These are phyloP conservation scores for Choiromyces venosus DNA, from an alignment of 495 filamentous ascomycete species.

Conservation along the genomic window DNA sequence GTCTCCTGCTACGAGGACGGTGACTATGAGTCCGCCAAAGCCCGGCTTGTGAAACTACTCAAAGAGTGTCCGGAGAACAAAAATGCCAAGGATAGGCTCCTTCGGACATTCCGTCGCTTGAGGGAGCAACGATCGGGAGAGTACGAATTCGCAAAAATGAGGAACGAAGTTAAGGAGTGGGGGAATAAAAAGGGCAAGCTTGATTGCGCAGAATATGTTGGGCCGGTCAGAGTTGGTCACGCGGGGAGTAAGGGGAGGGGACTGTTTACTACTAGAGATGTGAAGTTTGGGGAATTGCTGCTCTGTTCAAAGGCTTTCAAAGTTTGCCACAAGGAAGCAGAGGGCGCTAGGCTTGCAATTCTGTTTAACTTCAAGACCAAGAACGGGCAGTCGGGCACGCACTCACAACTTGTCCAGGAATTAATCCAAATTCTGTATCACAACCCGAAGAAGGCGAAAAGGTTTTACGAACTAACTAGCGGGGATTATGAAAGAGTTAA, in stretches of 20 bases:
- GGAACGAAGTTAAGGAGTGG: conserved; percentile 5
- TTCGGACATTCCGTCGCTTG: conserved; percentile 9
- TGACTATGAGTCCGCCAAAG: conserved; percentile 12
- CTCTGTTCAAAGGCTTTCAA: conserved; percentile 22
- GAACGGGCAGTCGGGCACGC: neutral
- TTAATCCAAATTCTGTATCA: conserved; percentile 12
- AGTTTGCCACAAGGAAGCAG: conserved; percentile 4
- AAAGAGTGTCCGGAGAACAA: conserved; percentile 3
- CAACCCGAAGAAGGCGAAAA: conserved; percentile 12
- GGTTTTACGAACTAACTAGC: conserved; percentile 3
- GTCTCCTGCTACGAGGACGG: conserved; percentile 13
- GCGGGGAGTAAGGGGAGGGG: conserved; percentile 12
- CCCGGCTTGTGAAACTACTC: neutral
- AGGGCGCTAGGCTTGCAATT: neutral
- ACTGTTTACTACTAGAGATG: conserved; percentile 22
- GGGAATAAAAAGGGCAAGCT: neutral
- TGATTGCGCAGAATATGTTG: conserved; percentile 25
- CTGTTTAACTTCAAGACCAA: neutral
- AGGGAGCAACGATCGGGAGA: conserved; percentile 11
- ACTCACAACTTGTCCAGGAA: neutral
- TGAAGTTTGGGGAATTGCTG: conserved; percentile 22
- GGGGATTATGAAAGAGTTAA: conserved; percentile 12
- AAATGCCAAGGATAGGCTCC: conserved; percentile 7
- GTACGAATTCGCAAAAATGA: conserved; percentile 23
- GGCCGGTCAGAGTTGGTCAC: conserved; percentile 6